phyloP scores from a whole-genome alignment of 192 early-diverging fungal genomes.

The Linnemannia exigua region DNA sequence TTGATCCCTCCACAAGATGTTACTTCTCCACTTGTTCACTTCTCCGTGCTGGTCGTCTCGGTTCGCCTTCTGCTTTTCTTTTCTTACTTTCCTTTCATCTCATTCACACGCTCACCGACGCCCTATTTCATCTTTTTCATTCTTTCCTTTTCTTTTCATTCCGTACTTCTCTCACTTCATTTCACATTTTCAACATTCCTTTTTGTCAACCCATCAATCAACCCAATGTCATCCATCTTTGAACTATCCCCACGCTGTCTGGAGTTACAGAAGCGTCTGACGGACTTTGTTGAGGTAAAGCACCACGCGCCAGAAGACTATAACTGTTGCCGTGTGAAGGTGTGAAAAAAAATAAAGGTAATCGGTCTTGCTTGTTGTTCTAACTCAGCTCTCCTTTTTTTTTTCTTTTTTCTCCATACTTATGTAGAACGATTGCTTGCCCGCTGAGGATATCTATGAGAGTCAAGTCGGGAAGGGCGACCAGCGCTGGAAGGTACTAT shows the following conservation, averaged over 20 bases:
- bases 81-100: background rate
- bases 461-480: conserved; percentile 78
- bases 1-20: background rate
- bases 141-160: background rate
- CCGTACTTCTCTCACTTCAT: too few species aligned
- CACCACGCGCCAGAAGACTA: too few species aligned
- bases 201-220: background rate
- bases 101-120: background rate
- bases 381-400: background rate
- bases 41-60: background rate
- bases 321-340: background rate
- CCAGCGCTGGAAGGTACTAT: conserved; percentile 84
- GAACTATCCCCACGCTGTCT: conserved; percentile 36
- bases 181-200: background rate
- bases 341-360: background rate
- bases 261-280: conserved; percentile 18
- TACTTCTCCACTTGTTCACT: background rate
- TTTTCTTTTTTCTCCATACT: background rate
- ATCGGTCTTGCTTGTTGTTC: background rate
- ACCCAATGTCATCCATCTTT: conserved; percentile 24
- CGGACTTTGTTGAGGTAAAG: conserved; percentile 30
- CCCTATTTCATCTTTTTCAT: background rate
- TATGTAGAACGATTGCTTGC: conserved; percentile 92
- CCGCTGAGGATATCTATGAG: conserved; percentile 84
- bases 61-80: background rate